phyloP scores from a whole-genome alignment of 2,329 filamentous ascomycete genomes.

The Xylaria sp. region DNA sequence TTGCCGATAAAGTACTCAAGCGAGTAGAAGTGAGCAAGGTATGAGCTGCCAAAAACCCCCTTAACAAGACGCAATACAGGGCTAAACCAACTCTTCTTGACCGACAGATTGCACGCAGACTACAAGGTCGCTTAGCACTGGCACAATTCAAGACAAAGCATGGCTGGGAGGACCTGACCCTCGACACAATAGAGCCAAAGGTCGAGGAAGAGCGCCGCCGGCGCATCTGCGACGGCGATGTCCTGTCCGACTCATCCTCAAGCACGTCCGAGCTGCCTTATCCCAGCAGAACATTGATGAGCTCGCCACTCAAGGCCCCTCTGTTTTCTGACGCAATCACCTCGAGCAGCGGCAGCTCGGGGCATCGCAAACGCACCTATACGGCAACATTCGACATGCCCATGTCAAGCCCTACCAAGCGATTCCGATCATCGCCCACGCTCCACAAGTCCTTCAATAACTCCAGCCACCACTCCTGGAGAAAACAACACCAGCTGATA shows the following conservation, averaged over 20 bases:
- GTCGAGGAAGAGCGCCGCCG: constrained; percentile 82
- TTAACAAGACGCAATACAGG: constrained; percentile 20
- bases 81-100: constrained; percentile 40
- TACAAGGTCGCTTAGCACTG: constrained; percentile 93
- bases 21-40: constrained; percentile 82
- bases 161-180: constrained; percentile 90
- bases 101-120: constrained; percentile 84
- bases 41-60: constrained; percentile 48
- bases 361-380: constrained; percentile 73
- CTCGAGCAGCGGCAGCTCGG: constrained; percentile 74
- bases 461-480: constrained; percentile 73
- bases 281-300: constrained; percentile 76
- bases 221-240: constrained; percentile 75
- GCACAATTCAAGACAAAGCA: constrained; percentile 98
- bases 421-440: constrained; percentile 74
- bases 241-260: constrained; percentile 87
- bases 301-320: constrained; percentile 82
- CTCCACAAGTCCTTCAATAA: constrained; percentile 66
- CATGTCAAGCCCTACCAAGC: constrained; percentile 72
- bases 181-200: constrained; percentile 86
- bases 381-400: constrained; percentile 67
- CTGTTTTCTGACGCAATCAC: constrained; percentile 86
- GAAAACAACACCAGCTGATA: constrained; percentile 77
- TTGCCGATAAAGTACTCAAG: constrained; percentile 76
- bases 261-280: constrained; percentile 82